These are phyloP conservation scores for Phialophora expanda DNA, from an alignment of 2,329 filamentous ascomycete genomes.

Conservation along the genomic window DNA sequence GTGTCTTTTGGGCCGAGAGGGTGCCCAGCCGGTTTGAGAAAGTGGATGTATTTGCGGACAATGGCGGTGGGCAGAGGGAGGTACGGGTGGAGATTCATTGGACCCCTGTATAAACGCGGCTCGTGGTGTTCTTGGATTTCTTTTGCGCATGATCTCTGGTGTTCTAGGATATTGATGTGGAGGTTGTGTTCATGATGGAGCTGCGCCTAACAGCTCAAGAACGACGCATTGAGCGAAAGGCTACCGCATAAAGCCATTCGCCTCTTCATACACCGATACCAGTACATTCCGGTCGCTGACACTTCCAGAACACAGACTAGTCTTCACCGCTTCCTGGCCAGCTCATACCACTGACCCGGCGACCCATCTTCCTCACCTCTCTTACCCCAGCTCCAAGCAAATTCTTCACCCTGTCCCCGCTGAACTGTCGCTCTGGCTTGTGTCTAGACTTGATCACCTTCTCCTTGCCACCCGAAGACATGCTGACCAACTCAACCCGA, in stretches of 20 bases:
- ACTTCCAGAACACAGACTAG: constrained; percentile 8
- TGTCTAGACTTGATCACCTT: constrained; percentile 28
- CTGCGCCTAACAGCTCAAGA: not conserved
- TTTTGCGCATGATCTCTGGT: not conserved
- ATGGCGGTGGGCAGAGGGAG: constrained; percentile 30
- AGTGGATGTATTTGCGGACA: constrained; percentile 35
- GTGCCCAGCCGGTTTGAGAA: constrained; percentile 34
- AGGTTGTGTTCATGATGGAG: not conserved
- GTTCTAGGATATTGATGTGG: not conserved
- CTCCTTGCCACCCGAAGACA: constrained; percentile 27
- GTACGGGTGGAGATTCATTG: constrained; percentile 38
- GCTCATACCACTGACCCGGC: constrained; percentile 31
- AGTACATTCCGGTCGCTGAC: constrained; percentile 7
- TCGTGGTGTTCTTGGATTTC: not conserved
- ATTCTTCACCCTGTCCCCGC: constrained; percentile 35
- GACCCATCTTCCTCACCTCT: constrained; percentile 36
- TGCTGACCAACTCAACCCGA: constrained; percentile 22
- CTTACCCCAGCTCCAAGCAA: constrained; percentile 35
- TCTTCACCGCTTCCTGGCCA: constrained; percentile 33
- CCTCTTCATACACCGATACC: not conserved
- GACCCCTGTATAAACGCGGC: constrained; percentile 26
- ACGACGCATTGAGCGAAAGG: not conserved
- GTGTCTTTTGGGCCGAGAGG: constrained; percentile 34
- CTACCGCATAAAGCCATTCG: not conserved
- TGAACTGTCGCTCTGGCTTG: constrained; percentile 28